Percentiles rank a stretch among this genome's conserved stretches.
phyloP scores from a whole-genome alignment of 1,284 basidiomycete genomes.

The Ustilago tritici region DNA sequence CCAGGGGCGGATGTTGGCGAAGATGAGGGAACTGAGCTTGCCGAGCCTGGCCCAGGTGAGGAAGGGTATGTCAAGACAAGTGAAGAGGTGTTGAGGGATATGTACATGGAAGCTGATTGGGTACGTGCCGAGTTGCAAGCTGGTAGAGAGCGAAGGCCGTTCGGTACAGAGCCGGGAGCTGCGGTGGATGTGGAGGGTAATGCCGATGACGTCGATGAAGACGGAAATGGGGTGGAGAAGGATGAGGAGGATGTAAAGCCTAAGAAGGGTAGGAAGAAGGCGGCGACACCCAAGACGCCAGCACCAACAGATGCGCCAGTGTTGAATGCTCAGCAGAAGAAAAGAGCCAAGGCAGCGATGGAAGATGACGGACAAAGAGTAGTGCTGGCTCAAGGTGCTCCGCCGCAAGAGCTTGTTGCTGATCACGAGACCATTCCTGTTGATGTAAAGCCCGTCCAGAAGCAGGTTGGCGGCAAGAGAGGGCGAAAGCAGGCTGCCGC shows the following conservation, averaged over 20 bases:
- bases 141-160: slow-evolving; percentile 39
- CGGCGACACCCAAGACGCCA: not conserved
- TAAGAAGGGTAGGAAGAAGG: slow-evolving; percentile 12
- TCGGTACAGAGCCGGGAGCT: slow-evolving; percentile 40
- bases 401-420: slow-evolving; percentile 30
- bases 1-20: slow-evolving; percentile 62
- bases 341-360: slow-evolving; percentile 35
- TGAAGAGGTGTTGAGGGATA: slow-evolving; percentile 58
- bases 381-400: slow-evolving; percentile 45
- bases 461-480: slow-evolving; percentile 11
- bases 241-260: slow-evolving; percentile 29
- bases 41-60: slow-evolving; percentile 51
- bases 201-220: slow-evolving; percentile 19
- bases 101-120: slow-evolving; percentile 55
- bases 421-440: slow-evolving; percentile 45
- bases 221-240: slow-evolving; percentile 11
- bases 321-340: slow-evolving; percentile 23
- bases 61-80: slow-evolving; percentile 56
- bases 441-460: not conserved
- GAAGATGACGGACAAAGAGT: slow-evolving; percentile 39
- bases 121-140: slow-evolving; percentile 50
- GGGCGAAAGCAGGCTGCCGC: slow-evolving; percentile 11
- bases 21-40: slow-evolving; percentile 55
- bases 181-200: slow-evolving; percentile 21
- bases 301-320: not conserved